Evolutionary conservation across 2,329 filamentous ascomycete species (phyloP).

Genomic region (Cordyceps javanica): DNA sequence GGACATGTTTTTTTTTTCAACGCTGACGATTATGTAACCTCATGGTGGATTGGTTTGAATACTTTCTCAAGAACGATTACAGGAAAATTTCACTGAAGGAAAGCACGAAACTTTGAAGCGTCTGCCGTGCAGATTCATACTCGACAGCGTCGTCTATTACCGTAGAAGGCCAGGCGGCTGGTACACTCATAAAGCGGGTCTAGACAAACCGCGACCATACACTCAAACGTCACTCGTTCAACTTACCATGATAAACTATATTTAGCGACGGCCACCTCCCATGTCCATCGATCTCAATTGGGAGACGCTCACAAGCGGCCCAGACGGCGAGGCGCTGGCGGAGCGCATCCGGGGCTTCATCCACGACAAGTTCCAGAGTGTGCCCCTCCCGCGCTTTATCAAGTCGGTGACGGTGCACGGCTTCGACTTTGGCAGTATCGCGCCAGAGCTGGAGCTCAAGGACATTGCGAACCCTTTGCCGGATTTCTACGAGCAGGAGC

Average conservation of each 20-base stretch:
- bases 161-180: background rate
- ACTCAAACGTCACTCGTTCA: background rate
- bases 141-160: too few relatives aligned
- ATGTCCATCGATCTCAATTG: slow-evolving; percentile 99
- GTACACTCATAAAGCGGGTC: slow-evolving; percentile 3
- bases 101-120: too few relatives aligned
- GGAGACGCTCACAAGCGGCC: slow-evolving; percentile 83
- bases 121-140: too few relatives aligned
- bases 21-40: too few relatives aligned
- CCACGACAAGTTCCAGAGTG: slow-evolving; percentile 90
- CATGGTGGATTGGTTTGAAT: too few relatives aligned
- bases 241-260: background rate
- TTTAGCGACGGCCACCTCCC: background rate
- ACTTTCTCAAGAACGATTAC: too few relatives aligned
- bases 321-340: slow-evolving; percentile 79
- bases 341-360: slow-evolving; percentile 87
- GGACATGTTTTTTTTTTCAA: too few relatives aligned
- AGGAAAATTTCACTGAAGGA: too few relatives aligned
- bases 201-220: background rate
- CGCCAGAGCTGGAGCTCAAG: slow-evolving; percentile 85
- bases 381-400: slow-evolving; percentile 90
- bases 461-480: slow-evolving; percentile 93
- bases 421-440: slow-evolving; percentile 82
- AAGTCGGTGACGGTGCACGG: slow-evolving; percentile 91
- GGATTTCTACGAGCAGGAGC: slow-evolving; percentile 88